These are phyloP conservation scores for Aristolochia californica DNA, from an alignment of 164 flowering plant species.

Conservation along the genomic window DNA sequence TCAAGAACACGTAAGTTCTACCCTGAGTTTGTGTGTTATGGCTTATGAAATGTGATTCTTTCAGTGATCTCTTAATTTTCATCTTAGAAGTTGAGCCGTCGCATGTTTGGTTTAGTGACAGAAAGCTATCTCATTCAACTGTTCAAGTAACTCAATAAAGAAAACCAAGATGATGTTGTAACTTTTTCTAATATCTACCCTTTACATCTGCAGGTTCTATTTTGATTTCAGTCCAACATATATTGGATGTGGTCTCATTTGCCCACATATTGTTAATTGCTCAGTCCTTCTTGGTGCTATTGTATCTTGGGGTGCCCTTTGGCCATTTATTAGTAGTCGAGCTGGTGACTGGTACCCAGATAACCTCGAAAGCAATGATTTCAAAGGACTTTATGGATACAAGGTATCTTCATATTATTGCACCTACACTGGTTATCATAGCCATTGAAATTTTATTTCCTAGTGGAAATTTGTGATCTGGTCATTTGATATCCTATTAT, in stretches of 20 bases:
- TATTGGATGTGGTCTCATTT: conserved; percentile 95
- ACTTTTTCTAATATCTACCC: neutral
- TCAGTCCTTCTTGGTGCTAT: conserved; percentile 92
- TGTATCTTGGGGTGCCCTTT: conserved; percentile 89
- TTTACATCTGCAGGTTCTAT: conserved; percentile 60
- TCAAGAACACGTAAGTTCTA: conserved; percentile 65
- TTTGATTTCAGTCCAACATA: conserved; percentile 98
- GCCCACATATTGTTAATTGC: conserved; percentile 95
- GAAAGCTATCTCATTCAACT: neutral
- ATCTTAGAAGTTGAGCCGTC: neutral
- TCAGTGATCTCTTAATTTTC: neutral
- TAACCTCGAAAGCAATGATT: conserved; percentile 73
- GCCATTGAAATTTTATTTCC: too few species aligned
- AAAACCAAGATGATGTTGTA: neutral
- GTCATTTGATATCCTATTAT: too few species aligned
- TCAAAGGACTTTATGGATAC: conserved; percentile 95
- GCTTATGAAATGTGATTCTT: neutral
- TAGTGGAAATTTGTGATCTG: too few species aligned
- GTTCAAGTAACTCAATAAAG: too few species aligned
- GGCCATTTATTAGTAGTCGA: conserved; percentile 70
- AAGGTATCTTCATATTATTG: conserved; percentile 43
- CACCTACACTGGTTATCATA: too few species aligned
- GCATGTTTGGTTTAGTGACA: too few species aligned
- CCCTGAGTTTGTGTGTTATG: neutral
- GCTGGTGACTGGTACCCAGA: conserved; percentile 98